Evolutionary conservation across 768 basidiomycete species (phyloP).

Genomic region (Lepiota venenata): DNA sequence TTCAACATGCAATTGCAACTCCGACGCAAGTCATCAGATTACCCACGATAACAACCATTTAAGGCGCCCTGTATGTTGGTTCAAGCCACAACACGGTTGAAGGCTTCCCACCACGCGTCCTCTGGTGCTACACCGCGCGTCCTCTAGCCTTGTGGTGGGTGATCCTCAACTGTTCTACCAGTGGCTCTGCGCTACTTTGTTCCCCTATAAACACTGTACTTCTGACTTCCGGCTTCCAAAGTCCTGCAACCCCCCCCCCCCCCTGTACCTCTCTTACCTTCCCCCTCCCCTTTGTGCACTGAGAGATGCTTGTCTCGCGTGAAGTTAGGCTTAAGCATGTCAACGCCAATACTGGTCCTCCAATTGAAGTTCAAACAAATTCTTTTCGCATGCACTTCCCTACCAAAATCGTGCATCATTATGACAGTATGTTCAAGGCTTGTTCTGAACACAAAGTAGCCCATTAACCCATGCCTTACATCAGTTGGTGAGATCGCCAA

Average conservation of each 20-base stretch:
- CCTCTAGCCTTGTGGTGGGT: conserved; percentile 8
- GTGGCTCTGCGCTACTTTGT: neutral
- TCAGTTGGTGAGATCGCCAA: conserved; percentile 4
- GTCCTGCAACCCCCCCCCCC: neutral
- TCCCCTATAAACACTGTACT: conserved; percentile 5
- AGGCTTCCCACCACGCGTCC: conserved; percentile 8
- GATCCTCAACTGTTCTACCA: conserved; percentile 6
- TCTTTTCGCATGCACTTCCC: conserved; percentile 4
- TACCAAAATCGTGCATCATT: conserved; percentile 4
- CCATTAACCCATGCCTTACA: neutral
- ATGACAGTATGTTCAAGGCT: neutral
- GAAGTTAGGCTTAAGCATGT: conserved; percentile 1
- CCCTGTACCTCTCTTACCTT: neutral
- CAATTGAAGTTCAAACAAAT: conserved; percentile 5
- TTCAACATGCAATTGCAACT: conserved; percentile 1
- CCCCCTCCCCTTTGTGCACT: too few species aligned
- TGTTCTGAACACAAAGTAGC: too few species aligned
- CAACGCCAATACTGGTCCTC: neutral
- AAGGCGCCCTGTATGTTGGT: conserved; percentile 2
- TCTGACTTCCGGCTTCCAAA: neutral
- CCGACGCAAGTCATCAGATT: conserved; percentile 6
- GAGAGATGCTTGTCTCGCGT: neutral
- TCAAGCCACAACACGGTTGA: conserved; percentile 7
- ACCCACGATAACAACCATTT: conserved; percentile 5
- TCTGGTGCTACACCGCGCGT: neutral